Base-by-base conservation (phyloP, 2,329 filamentous ascomycete genomes). In the Polychaeton citri region DNA sequence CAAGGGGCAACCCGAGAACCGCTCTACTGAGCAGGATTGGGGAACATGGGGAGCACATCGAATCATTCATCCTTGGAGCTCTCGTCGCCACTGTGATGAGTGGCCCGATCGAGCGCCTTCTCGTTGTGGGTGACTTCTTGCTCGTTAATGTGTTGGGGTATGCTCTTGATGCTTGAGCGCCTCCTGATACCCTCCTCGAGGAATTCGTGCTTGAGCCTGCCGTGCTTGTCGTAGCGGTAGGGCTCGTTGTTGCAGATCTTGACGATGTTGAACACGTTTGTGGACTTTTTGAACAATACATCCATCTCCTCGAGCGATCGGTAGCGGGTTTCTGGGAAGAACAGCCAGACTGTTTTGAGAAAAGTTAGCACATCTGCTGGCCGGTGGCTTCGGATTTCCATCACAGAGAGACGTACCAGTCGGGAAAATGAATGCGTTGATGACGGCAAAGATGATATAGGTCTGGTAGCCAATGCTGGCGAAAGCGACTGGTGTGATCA, bases 301-400 rank as follows among this genome's bases (percentile, higher is more conserved):
- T 79, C 75, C 69, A 80, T 79, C 50, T 79, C 75, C 53, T 80
- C 75, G 15, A 80, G 66, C 2, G 68, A 72, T 28, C 75, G 65
- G 49, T 73, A 73, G 1, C 71, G 71, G 7, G 76, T 79, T 55
- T 79, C 76, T 1, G 75, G 75, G 55, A 72, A 78, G 61, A 75
- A 75, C 36, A 36, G 30, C 10, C 30, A 34, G 33, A 31, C 21
- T 34, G 32, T 33, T 32, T 6, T n/a, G n/a, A n/a, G n/a, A n/a
- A n/a, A 5, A 30, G 26, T 16, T 24, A 18, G 19, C 16, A 26
- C 24, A 18, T 17, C 5, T 6, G 15, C 12, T 31, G 10, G 5
- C 9, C 31, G 5, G 9, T 5, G 7, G n/a, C n/a, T n/a, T n/a
- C n/a, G n/a, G n/a, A n/a, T n/a, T n/a, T n/a, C n/a, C n/a, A n/a